Evolutionary conservation across 108 stramenopile species (phyloP).

Genomic region (Fistulifera pelliculosa): DNA sequence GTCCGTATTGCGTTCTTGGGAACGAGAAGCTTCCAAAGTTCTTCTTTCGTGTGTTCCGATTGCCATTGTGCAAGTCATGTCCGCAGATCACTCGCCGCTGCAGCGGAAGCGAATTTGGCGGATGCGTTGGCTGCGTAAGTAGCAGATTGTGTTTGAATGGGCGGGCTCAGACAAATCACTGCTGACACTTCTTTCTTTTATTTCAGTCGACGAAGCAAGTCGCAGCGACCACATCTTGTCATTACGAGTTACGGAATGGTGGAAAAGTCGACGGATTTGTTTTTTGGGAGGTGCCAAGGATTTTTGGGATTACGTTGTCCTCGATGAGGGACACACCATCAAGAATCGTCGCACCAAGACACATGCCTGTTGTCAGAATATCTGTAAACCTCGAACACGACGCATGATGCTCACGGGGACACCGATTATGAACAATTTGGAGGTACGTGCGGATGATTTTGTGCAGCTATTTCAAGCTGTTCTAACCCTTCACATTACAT

Average conservation of each 20-base stretch:
- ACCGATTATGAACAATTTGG: slow-evolving; percentile 89
- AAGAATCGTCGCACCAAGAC: slow-evolving; percentile 80
- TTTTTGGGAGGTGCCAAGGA: slow-evolving; percentile 9
- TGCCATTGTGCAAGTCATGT: slow-evolving; percentile 39
- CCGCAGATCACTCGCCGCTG: slow-evolving; percentile 34
- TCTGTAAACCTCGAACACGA: slow-evolving; percentile 39
- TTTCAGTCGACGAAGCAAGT: slow-evolving; percentile 4
- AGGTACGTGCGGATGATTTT: background rate
- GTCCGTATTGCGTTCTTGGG: slow-evolving; percentile 62
- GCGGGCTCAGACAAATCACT: background rate
- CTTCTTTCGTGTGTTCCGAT: slow-evolving; percentile 33
- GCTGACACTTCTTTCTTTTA: slow-evolving; percentile 4
- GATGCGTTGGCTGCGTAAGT: slow-evolving; percentile 42
- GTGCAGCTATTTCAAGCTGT: too few species aligned
- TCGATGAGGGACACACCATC: slow-evolving; percentile 96
- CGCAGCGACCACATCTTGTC: slow-evolving; percentile 41
- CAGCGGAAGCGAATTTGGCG: slow-evolving; percentile 29
- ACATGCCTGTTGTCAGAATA: slow-evolving; percentile 46
- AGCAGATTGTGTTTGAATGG: background rate
- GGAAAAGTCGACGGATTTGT: background rate
- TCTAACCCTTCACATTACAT: background rate
- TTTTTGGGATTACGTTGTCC: slow-evolving; percentile 87
- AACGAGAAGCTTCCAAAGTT: slow-evolving; percentile 55
- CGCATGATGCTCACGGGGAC: slow-evolving; percentile 89
- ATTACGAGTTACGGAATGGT: slow-evolving; percentile 77